These are phyloP conservation scores for Prinsepia uniflora DNA, from an alignment of 306 rosid genomes.

Conservation along the genomic window DNA sequence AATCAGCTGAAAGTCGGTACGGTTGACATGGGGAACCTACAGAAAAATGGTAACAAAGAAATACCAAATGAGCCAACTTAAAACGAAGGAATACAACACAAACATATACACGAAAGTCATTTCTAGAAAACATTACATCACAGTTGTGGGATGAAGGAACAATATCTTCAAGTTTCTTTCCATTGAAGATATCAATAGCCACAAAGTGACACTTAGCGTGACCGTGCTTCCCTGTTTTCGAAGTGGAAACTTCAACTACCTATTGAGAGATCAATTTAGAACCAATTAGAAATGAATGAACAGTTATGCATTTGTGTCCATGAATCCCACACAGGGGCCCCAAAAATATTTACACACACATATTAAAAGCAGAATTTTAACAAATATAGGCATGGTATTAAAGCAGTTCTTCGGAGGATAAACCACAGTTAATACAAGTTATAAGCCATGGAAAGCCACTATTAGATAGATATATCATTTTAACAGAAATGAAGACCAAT, in stretches of 20 bases:
- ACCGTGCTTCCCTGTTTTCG: constrained; percentile 72
- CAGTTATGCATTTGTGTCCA: too few relatives aligned
- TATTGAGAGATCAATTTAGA: neutral
- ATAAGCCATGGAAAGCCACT: neutral
- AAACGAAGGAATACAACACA: neutral
- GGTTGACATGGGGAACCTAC: constrained; percentile 71
- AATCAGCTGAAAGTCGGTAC: constrained; percentile 67
- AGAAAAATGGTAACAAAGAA: neutral
- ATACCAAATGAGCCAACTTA: neutral
- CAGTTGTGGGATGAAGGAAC: constrained; percentile 76
- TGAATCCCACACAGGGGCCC: neutral
- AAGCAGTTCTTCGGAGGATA: too few relatives aligned
- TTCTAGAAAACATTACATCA: constrained; percentile 37
- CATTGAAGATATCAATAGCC: constrained; percentile 63
- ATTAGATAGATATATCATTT: neutral
- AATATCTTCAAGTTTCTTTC: constrained; percentile 71
- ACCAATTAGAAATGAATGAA: too few relatives aligned
- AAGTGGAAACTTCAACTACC: constrained; percentile 71
- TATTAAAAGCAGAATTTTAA: too few relatives aligned
- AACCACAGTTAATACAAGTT: neutral
- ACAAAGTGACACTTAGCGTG: constrained; percentile 81
- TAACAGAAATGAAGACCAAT: neutral
- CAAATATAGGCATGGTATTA: too few relatives aligned
- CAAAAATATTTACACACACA: too few relatives aligned
- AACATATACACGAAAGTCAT: neutral